Base-by-base conservation (phyloP, 2,329 filamentous ascomycete species). In the Pseudodiploospora longispora region DNA sequence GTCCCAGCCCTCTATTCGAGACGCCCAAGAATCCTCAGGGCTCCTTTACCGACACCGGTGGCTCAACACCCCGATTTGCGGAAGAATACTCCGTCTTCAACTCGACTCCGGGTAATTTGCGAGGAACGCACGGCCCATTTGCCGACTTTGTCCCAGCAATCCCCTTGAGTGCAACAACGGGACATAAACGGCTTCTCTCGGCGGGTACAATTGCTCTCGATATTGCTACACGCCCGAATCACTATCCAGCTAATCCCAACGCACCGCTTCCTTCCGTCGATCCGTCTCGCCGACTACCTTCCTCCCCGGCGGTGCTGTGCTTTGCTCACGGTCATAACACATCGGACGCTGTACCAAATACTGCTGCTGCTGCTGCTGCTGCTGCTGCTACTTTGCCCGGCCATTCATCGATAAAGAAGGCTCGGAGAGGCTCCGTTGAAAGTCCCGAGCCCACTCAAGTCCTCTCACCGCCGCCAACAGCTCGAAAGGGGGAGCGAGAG, bases 71-170 rank as follows among this genome's bases (percentile, higher is more conserved):
- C 59, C 71, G 70, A 46, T 82, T 80, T 65, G 76, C 78, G 51
- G 76, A 82, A 57, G 78, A 82, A 51, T 82, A 79, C 55, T 80
- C 78, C 50, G 76, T 82, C 55, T 82, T 82, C 67, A 78, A 80
- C 63, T 66, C 72, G n/a, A 80, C 78, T 6, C 78, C 78, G 10
- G 78, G 75, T 39, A 77, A 79, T 56, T 65, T 80, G 43, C 68
- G 67, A 54, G 71, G 66, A 42, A 60, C 65, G 36, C 65, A 69
- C 45, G 66, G 59, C 46, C 59, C 63, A 10, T 77, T 75, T 56
- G 54, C 63, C 51, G 72, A 74, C 52, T 70, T 71, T 54, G 55
- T 57, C 56, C 51, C 62, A 55, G 43, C 66, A 59, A 49, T 58
- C 34, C 64, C 67, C 10, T 63, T 63, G 45, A 58, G 55, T 32